These are phyloP conservation scores for Cystobasidium slooffiae DNA, from an alignment of 1,284 basidiomycete genomes.

Conservation along the genomic window DNA sequence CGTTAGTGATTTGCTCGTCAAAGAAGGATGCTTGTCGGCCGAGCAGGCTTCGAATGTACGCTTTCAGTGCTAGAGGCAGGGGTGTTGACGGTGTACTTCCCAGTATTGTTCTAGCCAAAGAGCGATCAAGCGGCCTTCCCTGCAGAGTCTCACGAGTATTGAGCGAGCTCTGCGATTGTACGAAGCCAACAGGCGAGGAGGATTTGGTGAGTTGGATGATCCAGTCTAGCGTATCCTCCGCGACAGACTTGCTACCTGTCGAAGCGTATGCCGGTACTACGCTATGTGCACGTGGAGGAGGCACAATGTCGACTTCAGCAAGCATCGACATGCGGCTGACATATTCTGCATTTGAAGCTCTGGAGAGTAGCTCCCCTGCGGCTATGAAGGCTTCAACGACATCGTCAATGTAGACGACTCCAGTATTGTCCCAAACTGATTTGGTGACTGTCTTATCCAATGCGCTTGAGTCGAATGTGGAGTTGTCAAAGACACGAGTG, in stretches of 20 bases:
- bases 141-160: neutral
- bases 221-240: conserved; percentile 45
- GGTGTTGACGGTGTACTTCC: conserved; percentile 35
- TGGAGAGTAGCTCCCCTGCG: conserved; percentile 51
- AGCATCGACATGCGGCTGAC: conserved; percentile 49
- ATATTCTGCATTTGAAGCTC: conserved; percentile 47
- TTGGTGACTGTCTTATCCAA: neutral
- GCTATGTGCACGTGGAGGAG: conserved; percentile 31
- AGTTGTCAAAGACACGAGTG: conserved; percentile 22
- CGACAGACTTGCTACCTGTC: conserved; percentile 28
- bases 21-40: conserved; percentile 47
- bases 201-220: conserved; percentile 48
- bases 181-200: conserved; percentile 47
- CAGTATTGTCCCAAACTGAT: conserved; percentile 29
- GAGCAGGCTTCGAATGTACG: conserved; percentile 48
- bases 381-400: conserved; percentile 48
- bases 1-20: conserved; percentile 47
- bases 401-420: conserved; percentile 50
- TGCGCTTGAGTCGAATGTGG: conserved; percentile 1
- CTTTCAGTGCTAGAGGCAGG: conserved; percentile 28
- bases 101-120: conserved; percentile 9
- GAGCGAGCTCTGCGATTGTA: conserved; percentile 37
- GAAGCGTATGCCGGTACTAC: conserved; percentile 6
- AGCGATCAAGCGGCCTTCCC: conserved; percentile 19
- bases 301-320: conserved; percentile 49